Percentiles rank a stretch among this genome's conserved stretches.
These are phyloP conservation scores for Rhodotorula sp. DNA, from an alignment of 1,284 basidiomycete species.

Conservation along the genomic window DNA sequence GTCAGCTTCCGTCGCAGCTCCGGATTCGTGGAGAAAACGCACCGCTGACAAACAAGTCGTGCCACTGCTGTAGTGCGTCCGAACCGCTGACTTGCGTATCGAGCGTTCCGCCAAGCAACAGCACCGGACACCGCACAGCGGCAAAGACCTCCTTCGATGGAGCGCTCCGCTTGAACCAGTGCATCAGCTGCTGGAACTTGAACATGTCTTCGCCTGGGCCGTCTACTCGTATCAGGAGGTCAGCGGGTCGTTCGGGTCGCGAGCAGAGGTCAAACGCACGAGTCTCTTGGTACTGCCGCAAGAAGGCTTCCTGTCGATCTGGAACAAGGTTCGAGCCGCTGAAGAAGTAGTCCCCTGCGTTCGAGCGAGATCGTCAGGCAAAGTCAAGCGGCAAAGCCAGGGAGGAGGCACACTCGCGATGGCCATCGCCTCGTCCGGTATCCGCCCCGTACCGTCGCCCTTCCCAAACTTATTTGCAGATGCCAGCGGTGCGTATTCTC, in stretches of 20 bases:
- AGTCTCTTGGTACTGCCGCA: constrained; percentile 14
- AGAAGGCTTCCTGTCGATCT: constrained; percentile 13
- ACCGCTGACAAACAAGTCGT: constrained; percentile 11
- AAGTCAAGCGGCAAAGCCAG: too few species aligned
- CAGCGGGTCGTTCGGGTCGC: too few species aligned
- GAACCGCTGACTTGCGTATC: constrained; percentile 16
- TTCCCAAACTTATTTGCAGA: constrained; percentile 15
- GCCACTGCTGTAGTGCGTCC: constrained; percentile 18
- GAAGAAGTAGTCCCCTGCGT: constrained; percentile 25
- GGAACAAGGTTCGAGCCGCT: not conserved
- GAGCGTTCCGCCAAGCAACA: constrained; percentile 16
- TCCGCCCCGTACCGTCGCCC: constrained; percentile 10
- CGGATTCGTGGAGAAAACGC: not conserved
- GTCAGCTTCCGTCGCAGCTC: not conserved
- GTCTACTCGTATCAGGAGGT: not conserved
- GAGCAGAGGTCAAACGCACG: not conserved
- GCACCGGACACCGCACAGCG: constrained; percentile 4
- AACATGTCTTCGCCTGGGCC: constrained; percentile 7
- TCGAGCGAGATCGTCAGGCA: not conserved
- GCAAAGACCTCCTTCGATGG: constrained; percentile 11
- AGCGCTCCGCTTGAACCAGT: constrained; percentile 19
- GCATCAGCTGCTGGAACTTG: constrained; percentile 8
- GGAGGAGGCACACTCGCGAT: not conserved
- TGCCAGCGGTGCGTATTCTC: constrained; percentile 10
- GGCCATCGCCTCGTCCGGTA: constrained; percentile 15